Conservation (phyloP, 1,284 basidiomycete species). For the Pseudozyma hubeiensis region DNA sequence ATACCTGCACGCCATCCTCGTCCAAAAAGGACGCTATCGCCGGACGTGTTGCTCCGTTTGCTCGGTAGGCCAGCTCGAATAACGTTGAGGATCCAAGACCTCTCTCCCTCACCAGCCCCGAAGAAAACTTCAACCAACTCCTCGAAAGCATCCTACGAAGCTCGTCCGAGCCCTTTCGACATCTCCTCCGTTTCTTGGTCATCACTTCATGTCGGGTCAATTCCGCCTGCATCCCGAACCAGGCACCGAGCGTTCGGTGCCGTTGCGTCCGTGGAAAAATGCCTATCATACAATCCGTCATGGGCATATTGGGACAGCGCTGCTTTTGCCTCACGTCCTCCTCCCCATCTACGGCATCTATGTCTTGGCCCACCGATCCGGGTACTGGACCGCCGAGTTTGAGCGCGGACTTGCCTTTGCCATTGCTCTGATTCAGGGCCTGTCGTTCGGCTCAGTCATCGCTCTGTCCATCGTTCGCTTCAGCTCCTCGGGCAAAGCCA, state of each 20-base stretch:
- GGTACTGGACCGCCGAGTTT: constrained; percentile 25
- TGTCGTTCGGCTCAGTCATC: constrained; percentile 29
- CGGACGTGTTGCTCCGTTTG: too few species aligned
- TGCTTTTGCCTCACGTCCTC: constrained; percentile 28
- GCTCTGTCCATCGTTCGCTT: constrained; percentile 39
- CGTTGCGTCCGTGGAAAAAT: constrained; percentile 15
- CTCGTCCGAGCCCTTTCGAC: too few species aligned
- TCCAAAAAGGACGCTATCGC: background rate
- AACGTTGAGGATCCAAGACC: too few species aligned
- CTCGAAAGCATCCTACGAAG: too few species aligned
- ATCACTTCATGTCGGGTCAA: constrained; percentile 20
- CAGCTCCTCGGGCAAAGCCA: constrained; percentile 35
- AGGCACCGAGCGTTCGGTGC: constrained; percentile 16
- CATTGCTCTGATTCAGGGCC: constrained; percentile 33
- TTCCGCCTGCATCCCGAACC: constrained; percentile 48
- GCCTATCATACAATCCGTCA: constrained; percentile 35
- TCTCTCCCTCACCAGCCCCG: too few species aligned
- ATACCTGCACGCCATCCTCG: background rate
- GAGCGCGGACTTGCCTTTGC: constrained; percentile 19
- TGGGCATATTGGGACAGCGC: constrained; percentile 18
- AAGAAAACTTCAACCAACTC: too few species aligned
- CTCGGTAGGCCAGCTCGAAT: too few species aligned
- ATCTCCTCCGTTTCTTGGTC: too few species aligned
- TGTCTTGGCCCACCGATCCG: constrained; percentile 19
- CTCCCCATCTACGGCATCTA: constrained; percentile 46